Evolutionary conservation across 2,329 filamentous ascomycete species (phyloP), one percentile per base, ranked within the genome.

Genomic region (Coccinonectria pachysandricola): DNA sequence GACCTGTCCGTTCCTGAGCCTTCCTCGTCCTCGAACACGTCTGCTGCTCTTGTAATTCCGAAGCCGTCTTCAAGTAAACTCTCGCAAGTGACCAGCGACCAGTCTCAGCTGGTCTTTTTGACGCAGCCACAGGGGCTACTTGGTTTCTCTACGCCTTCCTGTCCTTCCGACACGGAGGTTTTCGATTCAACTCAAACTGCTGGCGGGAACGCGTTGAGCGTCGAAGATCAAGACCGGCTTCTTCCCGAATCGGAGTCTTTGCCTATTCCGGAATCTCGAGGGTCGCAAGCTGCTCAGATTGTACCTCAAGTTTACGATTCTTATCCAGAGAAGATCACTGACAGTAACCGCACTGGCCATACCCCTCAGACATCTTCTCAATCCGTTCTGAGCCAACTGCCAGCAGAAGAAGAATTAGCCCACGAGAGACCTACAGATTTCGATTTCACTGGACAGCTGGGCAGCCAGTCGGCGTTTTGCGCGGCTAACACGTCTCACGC

Each of bases 281-380:
- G 38, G 23, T 45, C 39, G 20, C 51, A 48, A 31, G 50, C 44
- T 28, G 45, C 49, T 20, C 52, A 53, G 24, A 23, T 45, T n/a
- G 19, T 45, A 10, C 24, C 22, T 15, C 34, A 14, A 12, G 30
- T 25, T 10, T 43, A 43, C 7, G 29, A 39, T 7, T 28, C 30
- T 11, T 35, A 28, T 15, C 21, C 29, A 5, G 33, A 33, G 15
- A 32, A 28, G 10, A 31, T 40, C 11, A 31, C 21, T 12, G 28
- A 33, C 6, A 42, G 36, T 11, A 31, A 40, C 24, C 18, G 26
- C 12, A 29, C 31, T 7, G 31, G 27, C 10, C 28, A 24, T 4
- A 21, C 8, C 20, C 24, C 26, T 12, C 16, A 21, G 15, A 28
- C 34, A 10, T n/a, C n/a, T n/a, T n/a, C n/a, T n/a, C n/a, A n/a